phyloP scores from a whole-genome alignment of 169 alveolate genomes.

The Eimeria brunetti region DNA sequence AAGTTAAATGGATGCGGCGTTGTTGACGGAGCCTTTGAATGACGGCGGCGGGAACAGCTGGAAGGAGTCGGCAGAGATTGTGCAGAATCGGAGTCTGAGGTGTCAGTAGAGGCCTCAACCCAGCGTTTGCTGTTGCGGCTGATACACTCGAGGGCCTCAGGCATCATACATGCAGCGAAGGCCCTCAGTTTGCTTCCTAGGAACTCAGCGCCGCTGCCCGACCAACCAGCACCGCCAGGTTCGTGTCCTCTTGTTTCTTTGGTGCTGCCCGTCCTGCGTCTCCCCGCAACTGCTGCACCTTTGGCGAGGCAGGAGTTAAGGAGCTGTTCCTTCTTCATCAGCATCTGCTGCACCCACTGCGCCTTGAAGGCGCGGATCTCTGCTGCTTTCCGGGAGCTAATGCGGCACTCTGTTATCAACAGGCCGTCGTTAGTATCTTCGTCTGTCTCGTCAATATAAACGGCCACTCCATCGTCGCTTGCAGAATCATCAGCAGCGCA shows the following conservation, averaged over 20 bases:
- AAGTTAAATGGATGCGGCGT: neutral
- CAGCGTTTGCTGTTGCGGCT: constrained; percentile 12
- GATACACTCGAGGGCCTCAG: constrained; percentile 43
- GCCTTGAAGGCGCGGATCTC: constrained; percentile 52
- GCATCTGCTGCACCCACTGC: constrained; percentile 48
- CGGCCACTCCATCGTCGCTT: constrained; percentile 66
- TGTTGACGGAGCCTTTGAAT: neutral
- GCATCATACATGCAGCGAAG: constrained; percentile 53
- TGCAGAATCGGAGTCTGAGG: constrained; percentile 14
- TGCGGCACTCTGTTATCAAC: constrained; percentile 34
- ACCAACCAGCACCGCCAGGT: neutral
- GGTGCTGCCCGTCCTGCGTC: neutral
- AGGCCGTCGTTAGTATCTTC: constrained; percentile 12
- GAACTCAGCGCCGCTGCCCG: constrained; percentile 42
- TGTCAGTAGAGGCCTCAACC: constrained; percentile 11
- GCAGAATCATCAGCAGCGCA: neutral
- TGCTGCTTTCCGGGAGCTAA: constrained; percentile 8
- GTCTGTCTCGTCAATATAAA: constrained; percentile 60
- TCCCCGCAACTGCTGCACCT: neutral
- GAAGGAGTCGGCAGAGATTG: neutral
- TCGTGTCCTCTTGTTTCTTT: neutral
- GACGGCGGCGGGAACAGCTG: constrained; percentile 1
- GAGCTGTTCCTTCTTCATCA: neutral
- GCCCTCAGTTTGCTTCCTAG: constrained; percentile 30
- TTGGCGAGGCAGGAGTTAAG: constrained; percentile 4